Percentiles rank a stretch among this genome's conserved stretches.
phyloP scores from a whole-genome alignment of 495 filamentous ascomycete species.

The Penicillium diatomitis region DNA sequence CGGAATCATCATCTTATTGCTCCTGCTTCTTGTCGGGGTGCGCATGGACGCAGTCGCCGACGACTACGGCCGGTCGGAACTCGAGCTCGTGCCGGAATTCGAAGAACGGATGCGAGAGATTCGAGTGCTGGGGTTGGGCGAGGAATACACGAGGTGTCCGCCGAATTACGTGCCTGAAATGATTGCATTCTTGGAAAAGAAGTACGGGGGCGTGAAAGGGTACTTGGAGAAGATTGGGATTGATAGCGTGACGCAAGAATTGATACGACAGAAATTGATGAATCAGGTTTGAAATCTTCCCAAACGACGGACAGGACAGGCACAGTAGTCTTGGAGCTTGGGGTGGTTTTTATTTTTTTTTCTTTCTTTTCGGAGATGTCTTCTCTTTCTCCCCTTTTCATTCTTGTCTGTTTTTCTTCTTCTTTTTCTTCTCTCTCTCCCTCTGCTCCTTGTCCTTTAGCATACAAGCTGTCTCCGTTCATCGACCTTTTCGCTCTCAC shows the following conservation, averaged over 20 bases:
- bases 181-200: conserved; percentile 37
- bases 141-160: conserved; percentile 59
- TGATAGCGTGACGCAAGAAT: conserved; percentile 24
- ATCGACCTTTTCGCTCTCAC: too few species aligned
- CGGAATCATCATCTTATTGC: conserved; percentile 58
- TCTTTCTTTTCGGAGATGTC: background rate
- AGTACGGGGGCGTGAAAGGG: conserved; percentile 51
- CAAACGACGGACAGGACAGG: too few species aligned
- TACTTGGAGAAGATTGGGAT: conserved; percentile 57
- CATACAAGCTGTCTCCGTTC: too few species aligned
- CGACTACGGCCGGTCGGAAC: conserved; percentile 60
- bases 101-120: conserved; percentile 60
- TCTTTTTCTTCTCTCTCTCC: background rate
- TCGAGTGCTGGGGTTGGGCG: conserved; percentile 52
- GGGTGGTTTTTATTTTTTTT: conserved; percentile 3
- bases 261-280: conserved; percentile 21
- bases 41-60: conserved; percentile 45
- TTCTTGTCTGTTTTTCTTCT: background rate
- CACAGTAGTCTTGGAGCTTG: background rate
- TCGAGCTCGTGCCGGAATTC: conserved; percentile 50
- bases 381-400: background rate
- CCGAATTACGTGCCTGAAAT: conserved; percentile 44
- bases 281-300: background rate
- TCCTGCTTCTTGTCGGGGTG: conserved; percentile 50
- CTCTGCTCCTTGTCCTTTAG: too few species aligned